Evolutionary conservation across 2,329 filamentous ascomycete species (phyloP).

Genomic region (Corinectria fuckeliana): DNA sequence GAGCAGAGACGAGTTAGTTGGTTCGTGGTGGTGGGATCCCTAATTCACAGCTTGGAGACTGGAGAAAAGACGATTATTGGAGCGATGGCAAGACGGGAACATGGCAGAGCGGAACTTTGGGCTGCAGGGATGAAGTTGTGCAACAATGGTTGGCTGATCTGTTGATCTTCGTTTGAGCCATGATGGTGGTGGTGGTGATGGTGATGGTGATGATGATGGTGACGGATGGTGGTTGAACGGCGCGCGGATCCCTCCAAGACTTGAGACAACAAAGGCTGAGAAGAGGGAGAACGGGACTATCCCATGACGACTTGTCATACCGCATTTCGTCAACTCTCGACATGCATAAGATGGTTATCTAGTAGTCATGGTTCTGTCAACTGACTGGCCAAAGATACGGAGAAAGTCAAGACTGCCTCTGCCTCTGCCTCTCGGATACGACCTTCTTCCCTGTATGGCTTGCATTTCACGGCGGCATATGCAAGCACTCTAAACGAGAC

Average conservation of each 20-base stretch:
- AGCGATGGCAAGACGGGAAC: too few relatives aligned
- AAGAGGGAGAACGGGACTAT: neutral
- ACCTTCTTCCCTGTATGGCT: neutral
- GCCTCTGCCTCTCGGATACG: neutral
- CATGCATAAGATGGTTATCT: too few relatives aligned
- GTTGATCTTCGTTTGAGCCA: neutral
- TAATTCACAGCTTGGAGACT: too few relatives aligned
- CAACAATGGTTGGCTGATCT: neutral
- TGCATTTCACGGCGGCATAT: constrained; percentile 1
- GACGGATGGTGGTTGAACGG: neutral
- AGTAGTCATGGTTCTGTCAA: too few relatives aligned
- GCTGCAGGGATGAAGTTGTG: neutral
- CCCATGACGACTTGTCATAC: neutral
- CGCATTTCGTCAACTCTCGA: too few relatives aligned
- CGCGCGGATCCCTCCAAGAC: neutral
- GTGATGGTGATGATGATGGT: constrained; percentile 4
- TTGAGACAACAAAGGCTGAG: constrained; percentile 1
- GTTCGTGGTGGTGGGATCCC: too few relatives aligned
- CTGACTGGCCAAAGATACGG: constrained; percentile 1
- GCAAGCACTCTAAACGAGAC: constrained; percentile 10
- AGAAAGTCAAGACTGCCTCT: constrained; percentile 1
- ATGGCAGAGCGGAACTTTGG: neutral
- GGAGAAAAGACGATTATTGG: neutral
- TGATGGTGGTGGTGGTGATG: constrained; percentile 8
- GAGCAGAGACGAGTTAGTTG: constrained; percentile 26